Evolutionary conservation across 441 rosid species (phyloP).

Genomic region (Raphanus hybrid): DNA sequence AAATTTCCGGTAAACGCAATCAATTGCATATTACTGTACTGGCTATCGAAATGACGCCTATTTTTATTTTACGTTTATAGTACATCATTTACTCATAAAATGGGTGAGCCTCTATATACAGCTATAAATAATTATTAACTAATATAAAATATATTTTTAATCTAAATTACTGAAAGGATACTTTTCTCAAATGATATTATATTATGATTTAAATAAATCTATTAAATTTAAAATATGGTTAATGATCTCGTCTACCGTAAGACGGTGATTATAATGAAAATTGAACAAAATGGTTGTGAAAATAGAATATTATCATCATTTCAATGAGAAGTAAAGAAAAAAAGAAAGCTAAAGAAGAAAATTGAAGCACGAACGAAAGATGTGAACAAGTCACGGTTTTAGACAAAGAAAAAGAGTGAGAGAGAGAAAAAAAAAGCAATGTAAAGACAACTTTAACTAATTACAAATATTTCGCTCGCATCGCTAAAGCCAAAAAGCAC

Average conservation of each 20-base stretch:
- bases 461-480: slow-evolving; percentile 32
- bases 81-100: background rate
- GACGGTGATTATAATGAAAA: too few species aligned
- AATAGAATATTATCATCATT: background rate
- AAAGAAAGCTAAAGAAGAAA: slow-evolving; percentile 16
- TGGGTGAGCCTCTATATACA: background rate
- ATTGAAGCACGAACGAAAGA: slow-evolving; percentile 30
- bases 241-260: background rate
- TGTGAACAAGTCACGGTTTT: slow-evolving; percentile 43
- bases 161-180: background rate
- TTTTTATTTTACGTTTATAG: background rate
- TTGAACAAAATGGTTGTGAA: background rate
- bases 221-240: background rate
- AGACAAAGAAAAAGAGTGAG: slow-evolving; percentile 17
- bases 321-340: background rate
- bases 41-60: background rate
- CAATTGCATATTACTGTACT: background rate
- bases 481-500: slow-evolving; percentile 37
- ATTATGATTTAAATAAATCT: background rate
- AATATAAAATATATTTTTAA: background rate
- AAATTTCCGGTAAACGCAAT: background rate
- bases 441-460: slow-evolving; percentile 41
- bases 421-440: slow-evolving; percentile 25
- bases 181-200: background rate
- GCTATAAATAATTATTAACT: background rate